Evolutionary conservation across 129 eudicot species (phyloP).

Genomic region (Escallonia herrerae): DNA sequence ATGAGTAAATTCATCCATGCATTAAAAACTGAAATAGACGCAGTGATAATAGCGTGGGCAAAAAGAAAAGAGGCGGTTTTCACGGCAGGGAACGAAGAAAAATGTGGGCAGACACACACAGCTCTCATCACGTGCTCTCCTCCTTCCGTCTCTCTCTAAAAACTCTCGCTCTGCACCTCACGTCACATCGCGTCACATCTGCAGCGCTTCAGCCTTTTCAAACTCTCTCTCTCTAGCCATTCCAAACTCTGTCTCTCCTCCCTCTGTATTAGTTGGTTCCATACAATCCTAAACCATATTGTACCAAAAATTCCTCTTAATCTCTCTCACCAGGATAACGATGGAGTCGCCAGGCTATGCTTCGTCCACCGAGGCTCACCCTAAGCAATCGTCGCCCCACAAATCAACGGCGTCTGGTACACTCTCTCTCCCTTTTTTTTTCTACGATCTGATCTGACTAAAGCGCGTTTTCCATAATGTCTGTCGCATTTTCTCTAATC

Average conservation of each 20-base stretch:
- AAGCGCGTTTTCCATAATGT: not conserved
- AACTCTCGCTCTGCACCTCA: not conserved
- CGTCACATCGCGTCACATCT: too few relatives aligned
- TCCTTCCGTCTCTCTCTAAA: not conserved
- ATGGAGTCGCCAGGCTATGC: conserved; percentile 47
- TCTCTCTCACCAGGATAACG: conserved; percentile 1
- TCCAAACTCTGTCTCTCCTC: not conserved
- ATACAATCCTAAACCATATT: not conserved
- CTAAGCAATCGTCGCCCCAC: conserved; percentile 35
- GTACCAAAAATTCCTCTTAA: too few relatives aligned
- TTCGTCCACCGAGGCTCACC: conserved; percentile 44
- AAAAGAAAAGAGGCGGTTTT: too few relatives aligned
- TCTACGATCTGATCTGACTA: not conserved
- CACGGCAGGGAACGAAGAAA: too few relatives aligned
- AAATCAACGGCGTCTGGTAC: conserved; percentile 29
- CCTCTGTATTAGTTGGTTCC: not conserved
- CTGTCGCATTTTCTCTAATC: not conserved
- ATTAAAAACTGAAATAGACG: too few relatives aligned
- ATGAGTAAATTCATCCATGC: too few relatives aligned
- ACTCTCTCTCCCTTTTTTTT: conserved; percentile 32
- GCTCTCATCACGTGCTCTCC: not conserved
- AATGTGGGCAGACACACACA: too few relatives aligned
- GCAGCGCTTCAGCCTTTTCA: not conserved
- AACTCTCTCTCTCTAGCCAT: conserved; percentile 8
- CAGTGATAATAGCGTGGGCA: too few relatives aligned